phyloP scores from a whole-genome alignment of 441 rosid species.

The Metrosideros polymorpha region DNA sequence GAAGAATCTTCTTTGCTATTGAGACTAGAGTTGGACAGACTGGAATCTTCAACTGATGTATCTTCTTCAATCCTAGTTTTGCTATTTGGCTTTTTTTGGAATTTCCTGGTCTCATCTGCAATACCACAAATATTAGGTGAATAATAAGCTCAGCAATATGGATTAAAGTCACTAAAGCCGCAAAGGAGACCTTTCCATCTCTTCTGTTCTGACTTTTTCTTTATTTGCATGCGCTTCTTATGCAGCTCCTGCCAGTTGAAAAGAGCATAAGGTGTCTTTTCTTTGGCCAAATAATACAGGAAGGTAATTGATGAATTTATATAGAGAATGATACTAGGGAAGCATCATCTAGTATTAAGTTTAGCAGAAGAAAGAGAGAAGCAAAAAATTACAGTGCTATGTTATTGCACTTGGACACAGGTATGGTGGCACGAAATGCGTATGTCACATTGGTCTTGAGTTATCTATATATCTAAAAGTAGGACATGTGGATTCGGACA shows the following conservation, averaged over 20 bases:
- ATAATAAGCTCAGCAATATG: not conserved
- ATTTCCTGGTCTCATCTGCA: constrained; percentile 9
- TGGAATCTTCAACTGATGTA: constrained; percentile 8
- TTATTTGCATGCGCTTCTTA: constrained; percentile 54
- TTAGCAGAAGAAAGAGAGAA: not conserved
- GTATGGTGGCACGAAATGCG: not conserved
- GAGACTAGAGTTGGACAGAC: not conserved
- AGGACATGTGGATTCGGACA: not conserved
- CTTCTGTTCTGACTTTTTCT: constrained; percentile 38
- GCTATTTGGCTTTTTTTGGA: not conserved
- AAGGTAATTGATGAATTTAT: not conserved
- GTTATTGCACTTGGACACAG: not conserved
- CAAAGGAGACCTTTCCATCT: constrained; percentile 25
- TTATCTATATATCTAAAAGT: not conserved
- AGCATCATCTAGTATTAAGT: not conserved
- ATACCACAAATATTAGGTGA: not conserved
- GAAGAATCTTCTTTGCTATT: constrained; percentile 1
- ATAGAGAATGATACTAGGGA: not conserved
- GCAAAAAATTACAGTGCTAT: not conserved
- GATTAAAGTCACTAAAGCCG: not conserved
- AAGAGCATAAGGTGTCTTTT: not conserved
- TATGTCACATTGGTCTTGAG: not conserved
- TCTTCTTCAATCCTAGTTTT: constrained; percentile 6
- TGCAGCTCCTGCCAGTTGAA: constrained; percentile 44
- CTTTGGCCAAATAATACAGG: not conserved